Conservation (phyloP, 495 filamentous ascomycete genomes). For the Durotheca rogersii region DNA sequence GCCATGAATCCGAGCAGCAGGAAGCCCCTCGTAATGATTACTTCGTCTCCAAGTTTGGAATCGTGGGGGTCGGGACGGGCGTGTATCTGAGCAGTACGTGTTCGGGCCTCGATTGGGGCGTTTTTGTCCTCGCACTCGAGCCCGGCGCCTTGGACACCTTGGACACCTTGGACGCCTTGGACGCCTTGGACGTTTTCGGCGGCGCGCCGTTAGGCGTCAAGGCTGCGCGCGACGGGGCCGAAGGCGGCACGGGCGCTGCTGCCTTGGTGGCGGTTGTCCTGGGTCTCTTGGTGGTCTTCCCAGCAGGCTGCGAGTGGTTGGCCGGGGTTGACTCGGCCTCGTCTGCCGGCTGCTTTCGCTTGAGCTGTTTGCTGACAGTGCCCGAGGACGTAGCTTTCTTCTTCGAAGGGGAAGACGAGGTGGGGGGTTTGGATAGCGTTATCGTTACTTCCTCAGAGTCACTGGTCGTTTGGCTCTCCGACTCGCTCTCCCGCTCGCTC, state of each 20-base stretch:
- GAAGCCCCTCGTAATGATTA: too few species aligned
- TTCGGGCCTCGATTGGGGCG: constrained; percentile 19
- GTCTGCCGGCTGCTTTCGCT: constrained; percentile 29
- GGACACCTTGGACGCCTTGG: too few species aligned
- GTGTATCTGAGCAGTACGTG: constrained; percentile 36
- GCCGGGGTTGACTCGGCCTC: constrained; percentile 1
- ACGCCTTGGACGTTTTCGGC: too few species aligned
- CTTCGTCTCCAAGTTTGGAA: too few species aligned
- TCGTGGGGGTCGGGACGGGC: constrained; percentile 38
- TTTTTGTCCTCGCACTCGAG: constrained; percentile 13
- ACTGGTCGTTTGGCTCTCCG: constrained; percentile 28
- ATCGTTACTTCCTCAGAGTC: constrained; percentile 39
- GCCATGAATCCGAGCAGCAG: too few species aligned
- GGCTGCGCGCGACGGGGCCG: background rate
- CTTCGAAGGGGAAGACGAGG: constrained; percentile 4
- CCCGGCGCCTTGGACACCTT: too few species aligned
- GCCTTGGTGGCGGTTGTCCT: constrained; percentile 21
- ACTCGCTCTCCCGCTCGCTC: constrained; percentile 27
- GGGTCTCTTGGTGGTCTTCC: constrained; percentile 23
- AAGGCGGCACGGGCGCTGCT: constrained; percentile 1
- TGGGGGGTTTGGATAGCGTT: background rate
- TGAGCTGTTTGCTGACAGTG: constrained; percentile 22
- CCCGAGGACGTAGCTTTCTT: constrained; percentile 23
- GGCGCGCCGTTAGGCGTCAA: constrained; percentile 11
- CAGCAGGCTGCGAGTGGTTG: constrained; percentile 18